phyloP scores from a whole-genome alignment of 768 basidiomycete genomes.

The Exsudoporus frostii region DNA sequence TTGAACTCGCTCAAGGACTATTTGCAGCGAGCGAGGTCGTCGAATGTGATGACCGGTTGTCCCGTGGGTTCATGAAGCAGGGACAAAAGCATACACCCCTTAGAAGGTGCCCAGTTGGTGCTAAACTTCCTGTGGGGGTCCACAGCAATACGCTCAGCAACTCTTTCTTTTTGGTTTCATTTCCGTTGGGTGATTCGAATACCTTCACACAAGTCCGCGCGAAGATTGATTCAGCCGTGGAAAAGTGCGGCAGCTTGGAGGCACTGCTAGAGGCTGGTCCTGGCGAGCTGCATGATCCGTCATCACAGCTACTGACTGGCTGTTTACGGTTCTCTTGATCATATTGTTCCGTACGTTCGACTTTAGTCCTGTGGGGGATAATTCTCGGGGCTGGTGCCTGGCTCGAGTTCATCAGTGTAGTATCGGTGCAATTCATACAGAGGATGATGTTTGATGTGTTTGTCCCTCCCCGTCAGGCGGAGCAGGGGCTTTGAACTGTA shows the following conservation, averaged over 20 bases:
- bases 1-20: slow-evolving; percentile 8
- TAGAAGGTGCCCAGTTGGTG: slow-evolving; percentile 17
- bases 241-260: slow-evolving; percentile 12
- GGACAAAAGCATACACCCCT: slow-evolving; percentile 13
- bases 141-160: slow-evolving; percentile 24
- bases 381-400: not conserved
- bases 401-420: slow-evolving; percentile 13
- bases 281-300: slow-evolving; percentile 12
- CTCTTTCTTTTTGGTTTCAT: slow-evolving; percentile 17
- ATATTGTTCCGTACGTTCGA: slow-evolving; percentile 19
- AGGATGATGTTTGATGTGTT: slow-evolving; percentile 15
- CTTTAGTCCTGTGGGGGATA: not conserved
- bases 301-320: slow-evolving; percentile 21
- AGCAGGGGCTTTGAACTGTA: not conserved
- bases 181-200: slow-evolving; percentile 40
- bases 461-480: slow-evolving; percentile 5
- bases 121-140: slow-evolving; percentile 20
- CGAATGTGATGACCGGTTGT: slow-evolving; percentile 6
- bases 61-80: slow-evolving; percentile 11
- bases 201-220: slow-evolving; percentile 43
- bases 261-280: slow-evolving; percentile 11
- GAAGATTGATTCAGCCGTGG: slow-evolving; percentile 39
- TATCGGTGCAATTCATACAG: slow-evolving; percentile 14
- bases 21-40: slow-evolving; percentile 6
- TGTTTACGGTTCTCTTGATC: slow-evolving; percentile 13